These are phyloP conservation scores for Elongisporangium anandrum DNA, from an alignment of 352 stramenopile species.

Conservation along the genomic window DNA sequence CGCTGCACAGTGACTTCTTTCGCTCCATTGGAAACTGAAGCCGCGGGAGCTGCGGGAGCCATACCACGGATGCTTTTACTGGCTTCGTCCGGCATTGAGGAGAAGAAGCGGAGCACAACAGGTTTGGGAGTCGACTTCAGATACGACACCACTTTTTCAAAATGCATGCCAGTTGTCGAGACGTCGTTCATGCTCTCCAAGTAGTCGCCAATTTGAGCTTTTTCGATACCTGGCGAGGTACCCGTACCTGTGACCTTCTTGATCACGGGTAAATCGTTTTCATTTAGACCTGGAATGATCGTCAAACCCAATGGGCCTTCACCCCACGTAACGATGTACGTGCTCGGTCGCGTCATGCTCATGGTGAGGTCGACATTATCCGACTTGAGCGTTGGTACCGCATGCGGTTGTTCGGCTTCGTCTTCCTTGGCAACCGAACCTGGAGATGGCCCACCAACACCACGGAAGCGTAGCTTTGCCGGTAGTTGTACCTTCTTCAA, in stretches of 20 bases:
- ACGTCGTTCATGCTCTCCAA: constrained; percentile 83
- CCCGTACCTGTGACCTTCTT: constrained; percentile 86
- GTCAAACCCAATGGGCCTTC: constrained; percentile 78
- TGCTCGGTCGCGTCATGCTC: constrained; percentile 56
- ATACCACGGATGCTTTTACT: not conserved
- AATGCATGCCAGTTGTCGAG: constrained; percentile 58
- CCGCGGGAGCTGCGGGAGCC: not conserved
- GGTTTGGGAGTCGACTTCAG: constrained; percentile 80
- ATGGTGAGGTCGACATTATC: constrained; percentile 21
- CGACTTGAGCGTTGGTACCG: constrained; percentile 21
- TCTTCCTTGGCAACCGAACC: constrained; percentile 11
- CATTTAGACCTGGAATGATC: constrained; percentile 81
- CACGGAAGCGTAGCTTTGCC: constrained; percentile 79
- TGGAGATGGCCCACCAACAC: constrained; percentile 56
- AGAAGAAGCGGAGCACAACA: constrained; percentile 64
- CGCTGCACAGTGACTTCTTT: constrained; percentile 1
- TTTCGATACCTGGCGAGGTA: constrained; percentile 73
- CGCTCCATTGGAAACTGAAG: not conserved
- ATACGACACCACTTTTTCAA: constrained; percentile 79
- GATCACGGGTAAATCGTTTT: constrained; percentile 77
- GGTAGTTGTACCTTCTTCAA: constrained; percentile 86
- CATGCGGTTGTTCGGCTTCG: not conserved
- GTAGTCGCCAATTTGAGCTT: constrained; percentile 76
- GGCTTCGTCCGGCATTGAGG: constrained; percentile 30
- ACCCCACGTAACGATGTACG: constrained; percentile 77